Evolutionary conservation across 2,329 filamentous ascomycete genomes (phyloP).

Genomic region (Aspergillus candidus): DNA sequence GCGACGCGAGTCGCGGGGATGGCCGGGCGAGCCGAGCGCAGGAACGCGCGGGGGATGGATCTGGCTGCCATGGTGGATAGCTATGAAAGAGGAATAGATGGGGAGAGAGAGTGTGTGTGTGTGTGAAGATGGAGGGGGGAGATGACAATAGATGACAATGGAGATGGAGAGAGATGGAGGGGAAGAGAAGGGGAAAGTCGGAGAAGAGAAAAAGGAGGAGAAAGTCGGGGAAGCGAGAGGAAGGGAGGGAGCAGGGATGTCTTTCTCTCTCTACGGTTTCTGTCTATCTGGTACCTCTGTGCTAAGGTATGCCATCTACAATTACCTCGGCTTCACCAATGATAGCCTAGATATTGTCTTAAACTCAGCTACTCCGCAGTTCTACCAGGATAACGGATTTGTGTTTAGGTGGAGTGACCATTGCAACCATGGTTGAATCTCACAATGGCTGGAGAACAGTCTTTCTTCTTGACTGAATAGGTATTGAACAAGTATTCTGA

Average conservation of each 20-base stretch:
- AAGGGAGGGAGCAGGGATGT: constrained; percentile 9
- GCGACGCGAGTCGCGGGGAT: constrained; percentile 54
- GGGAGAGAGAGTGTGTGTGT: constrained; percentile 12
- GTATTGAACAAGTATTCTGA: background rate
- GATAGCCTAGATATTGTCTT: constrained; percentile 8
- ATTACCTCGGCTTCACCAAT: constrained; percentile 12
- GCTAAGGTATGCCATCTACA: no score
- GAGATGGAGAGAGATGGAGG: background rate
- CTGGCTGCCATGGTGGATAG: constrained; percentile 31
- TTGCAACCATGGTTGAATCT: no score
- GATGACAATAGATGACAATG: background rate
- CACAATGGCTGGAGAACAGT: no score
- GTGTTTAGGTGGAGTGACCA: no score
- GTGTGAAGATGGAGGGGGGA: constrained; percentile 7
- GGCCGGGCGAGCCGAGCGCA: constrained; percentile 39
- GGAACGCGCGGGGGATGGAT: constrained; percentile 37
- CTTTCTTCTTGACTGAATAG: background rate
- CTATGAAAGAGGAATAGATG: background rate
- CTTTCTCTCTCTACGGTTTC: constrained; percentile 2
- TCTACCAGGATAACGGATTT: background rate
- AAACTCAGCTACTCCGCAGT: constrained; percentile 21
- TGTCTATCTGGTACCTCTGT: no score
- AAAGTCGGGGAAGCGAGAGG: constrained; percentile 1
- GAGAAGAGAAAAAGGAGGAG: constrained; percentile 6
- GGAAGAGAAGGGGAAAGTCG: constrained; percentile 9